Conservation (phyloP, 2,329 filamentous ascomycete species). For the Xylaria sp. region DNA sequence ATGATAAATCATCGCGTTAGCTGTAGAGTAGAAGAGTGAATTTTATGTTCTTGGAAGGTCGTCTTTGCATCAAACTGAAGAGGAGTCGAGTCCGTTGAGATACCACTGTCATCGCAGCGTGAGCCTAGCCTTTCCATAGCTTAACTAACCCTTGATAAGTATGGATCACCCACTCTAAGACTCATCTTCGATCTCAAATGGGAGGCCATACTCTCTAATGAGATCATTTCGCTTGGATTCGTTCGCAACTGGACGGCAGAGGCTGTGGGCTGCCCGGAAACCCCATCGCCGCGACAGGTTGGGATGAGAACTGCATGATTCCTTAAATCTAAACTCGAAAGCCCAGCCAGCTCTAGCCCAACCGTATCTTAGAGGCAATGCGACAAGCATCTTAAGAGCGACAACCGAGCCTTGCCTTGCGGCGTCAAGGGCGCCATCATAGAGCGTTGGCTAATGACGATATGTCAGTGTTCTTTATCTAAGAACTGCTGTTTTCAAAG, state of each 20-base stretch:
- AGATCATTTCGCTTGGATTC: background rate
- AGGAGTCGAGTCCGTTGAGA: background rate
- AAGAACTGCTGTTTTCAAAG: background rate
- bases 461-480: background rate
- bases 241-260: background rate
- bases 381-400: background rate
- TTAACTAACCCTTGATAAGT: background rate
- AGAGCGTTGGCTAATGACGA: background rate
- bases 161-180: background rate
- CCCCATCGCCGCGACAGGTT: background rate
- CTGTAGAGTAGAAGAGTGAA: background rate
- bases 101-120: background rate
- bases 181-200: background rate
- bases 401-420: background rate
- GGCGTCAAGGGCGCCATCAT: background rate
- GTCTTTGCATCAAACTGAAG: background rate
- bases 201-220: background rate
- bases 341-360: background rate
- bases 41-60: background rate
- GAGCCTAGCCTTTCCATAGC: background rate
- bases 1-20: background rate
- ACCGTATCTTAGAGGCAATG: background rate
- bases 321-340: background rate
- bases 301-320: background rate
- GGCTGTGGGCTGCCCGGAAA: background rate